Evolutionary conservation across 2,329 filamentous ascomycete genomes (phyloP), one percentile per base, ranked within the genome.

Genomic region (Xylariaceae sp.): DNA sequence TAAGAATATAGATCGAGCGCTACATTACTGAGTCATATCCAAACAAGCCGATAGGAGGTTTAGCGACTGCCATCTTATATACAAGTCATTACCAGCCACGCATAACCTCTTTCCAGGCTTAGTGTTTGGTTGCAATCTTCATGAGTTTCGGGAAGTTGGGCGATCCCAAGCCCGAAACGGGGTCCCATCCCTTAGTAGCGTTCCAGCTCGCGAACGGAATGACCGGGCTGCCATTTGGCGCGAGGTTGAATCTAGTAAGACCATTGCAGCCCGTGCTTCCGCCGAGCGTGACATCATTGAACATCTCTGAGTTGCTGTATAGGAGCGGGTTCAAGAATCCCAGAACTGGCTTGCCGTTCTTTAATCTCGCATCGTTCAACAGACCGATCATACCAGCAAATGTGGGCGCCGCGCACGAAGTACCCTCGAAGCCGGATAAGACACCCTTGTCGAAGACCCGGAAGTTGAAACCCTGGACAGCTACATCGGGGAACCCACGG

Each of bases 351-450:
- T 74, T 74, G 2, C 75, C 74, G 18, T 72, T 69, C 5, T 71
- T 66, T 12, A 84, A 63, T 21, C 79, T 68, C 2, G 76, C 76
- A 43, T 80, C 76, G 60, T 85, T 85, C 32, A 85, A 64, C 26
- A 83, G 74, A 1, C 76, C 73, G 45, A 85, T 69, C 49, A 85
- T 74, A 16, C 74, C 78, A 1, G 79, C 78, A 45, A 81, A 76
- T 0, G 78, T 70, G 0, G 83, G 83, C 0, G 76, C 71, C 1
- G 80, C 76, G 6, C 81, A 81, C 21, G 63, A 66, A 6, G 65
- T 68, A 10, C 67, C 67, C 50, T 60, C 61, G 30, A 59, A 61
- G 65, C 3, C 65, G 57, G 36, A 54, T 15, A 58, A 55, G 8
- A n/a, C 3, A 1, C 72, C 72, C 44, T 76, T 64, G 49, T 75